These are phyloP conservation scores for Globisporangium ultimum DNA, from an alignment of 352 stramenopile genomes.

Conservation along the genomic window DNA sequence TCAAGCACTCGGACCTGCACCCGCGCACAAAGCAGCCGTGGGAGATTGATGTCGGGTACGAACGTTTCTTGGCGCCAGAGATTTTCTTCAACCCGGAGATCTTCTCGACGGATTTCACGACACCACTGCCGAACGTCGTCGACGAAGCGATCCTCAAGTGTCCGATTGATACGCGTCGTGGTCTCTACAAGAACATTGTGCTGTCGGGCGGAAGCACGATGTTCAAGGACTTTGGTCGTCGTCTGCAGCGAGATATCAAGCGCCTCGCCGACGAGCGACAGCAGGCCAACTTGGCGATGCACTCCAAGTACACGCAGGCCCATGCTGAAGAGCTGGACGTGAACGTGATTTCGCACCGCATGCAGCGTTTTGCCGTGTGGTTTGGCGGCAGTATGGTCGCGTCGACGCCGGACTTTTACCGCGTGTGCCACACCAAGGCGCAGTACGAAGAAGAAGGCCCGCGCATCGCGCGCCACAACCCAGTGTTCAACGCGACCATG, in stretches of 20 bases:
- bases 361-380: slow-evolving; percentile 95
- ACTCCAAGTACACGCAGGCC: slow-evolving; percentile 66
- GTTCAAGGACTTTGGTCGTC: slow-evolving; percentile 96
- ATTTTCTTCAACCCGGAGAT: slow-evolving; percentile 98
- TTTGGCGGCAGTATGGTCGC: slow-evolving; percentile 94
- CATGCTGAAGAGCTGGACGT: slow-evolving; percentile 85
- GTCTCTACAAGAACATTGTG: slow-evolving; percentile 97
- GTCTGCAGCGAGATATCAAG: slow-evolving; percentile 94
- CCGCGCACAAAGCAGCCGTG: slow-evolving; percentile 80
- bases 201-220: slow-evolving; percentile 94
- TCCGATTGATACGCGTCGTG: slow-evolving; percentile 92
- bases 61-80: slow-evolving; percentile 94
- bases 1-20: slow-evolving; percentile 83
- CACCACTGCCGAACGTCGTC: slow-evolving; percentile 91
- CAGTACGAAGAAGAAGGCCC: slow-evolving; percentile 97
- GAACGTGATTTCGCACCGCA: slow-evolving; percentile 93
- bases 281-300: slow-evolving; percentile 78
- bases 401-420: slow-evolving; percentile 93
- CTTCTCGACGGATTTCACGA: slow-evolving; percentile 93
- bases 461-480: slow-evolving; percentile 93
- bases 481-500: slow-evolving; percentile 93
- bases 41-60: slow-evolving; percentile 90
- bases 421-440: slow-evolving; percentile 94
- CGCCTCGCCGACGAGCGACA: slow-evolving; percentile 89
- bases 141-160: slow-evolving; percentile 95